Evolutionary conservation across 1,284 basidiomycete species (phyloP).

Genomic region (Grifola frondosa): DNA sequence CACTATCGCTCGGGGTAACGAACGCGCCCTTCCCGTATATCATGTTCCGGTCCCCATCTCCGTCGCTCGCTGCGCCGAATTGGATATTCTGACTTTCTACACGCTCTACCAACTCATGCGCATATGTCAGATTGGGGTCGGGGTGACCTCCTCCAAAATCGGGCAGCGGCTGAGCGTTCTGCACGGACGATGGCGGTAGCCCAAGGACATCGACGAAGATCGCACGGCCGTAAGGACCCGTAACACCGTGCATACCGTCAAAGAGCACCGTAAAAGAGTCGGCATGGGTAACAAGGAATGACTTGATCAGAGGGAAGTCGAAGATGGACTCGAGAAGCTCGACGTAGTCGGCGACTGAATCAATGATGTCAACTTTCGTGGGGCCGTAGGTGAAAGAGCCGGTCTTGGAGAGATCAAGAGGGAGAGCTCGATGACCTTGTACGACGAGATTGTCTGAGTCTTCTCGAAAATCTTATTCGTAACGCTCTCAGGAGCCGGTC

Average conservation of each 20-base stretch:
- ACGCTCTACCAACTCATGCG: conserved; percentile 89
- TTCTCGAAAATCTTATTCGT: conserved; percentile 93
- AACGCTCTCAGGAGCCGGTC: conserved; percentile 92
- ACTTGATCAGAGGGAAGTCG: conserved; percentile 91
- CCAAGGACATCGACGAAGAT: conserved; percentile 88
- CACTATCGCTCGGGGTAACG: conserved; percentile 96
- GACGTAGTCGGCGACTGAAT: conserved; percentile 92
- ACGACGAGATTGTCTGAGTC: conserved; percentile 83
- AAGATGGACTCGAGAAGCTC: conserved; percentile 87
- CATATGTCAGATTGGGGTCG: conserved; percentile 98
- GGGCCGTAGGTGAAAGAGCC: conserved; percentile 83
- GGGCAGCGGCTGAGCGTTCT: conserved; percentile 89
- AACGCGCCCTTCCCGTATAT: conserved; percentile 98
- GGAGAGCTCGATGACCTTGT: conserved; percentile 83
- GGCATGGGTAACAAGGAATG: conserved; percentile 75
- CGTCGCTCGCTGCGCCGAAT: conserved; percentile 97
- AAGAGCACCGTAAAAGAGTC: conserved; percentile 87
- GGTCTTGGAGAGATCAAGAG: conserved; percentile 74
- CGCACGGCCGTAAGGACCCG: conserved; percentile 92
- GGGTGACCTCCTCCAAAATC: conserved; percentile 98
- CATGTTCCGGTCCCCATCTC: conserved; percentile 99
- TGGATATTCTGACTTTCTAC: conserved; percentile 87
- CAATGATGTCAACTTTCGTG: conserved; percentile 87
- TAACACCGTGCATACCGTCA: conserved; percentile 96
- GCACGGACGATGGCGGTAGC: conserved; percentile 78